Percentiles rank a stretch among this genome's conserved stretches.
Conservation (phyloP, 2,329 filamentous ascomycete genomes). For the Trichophyton rubrum region DNA sequence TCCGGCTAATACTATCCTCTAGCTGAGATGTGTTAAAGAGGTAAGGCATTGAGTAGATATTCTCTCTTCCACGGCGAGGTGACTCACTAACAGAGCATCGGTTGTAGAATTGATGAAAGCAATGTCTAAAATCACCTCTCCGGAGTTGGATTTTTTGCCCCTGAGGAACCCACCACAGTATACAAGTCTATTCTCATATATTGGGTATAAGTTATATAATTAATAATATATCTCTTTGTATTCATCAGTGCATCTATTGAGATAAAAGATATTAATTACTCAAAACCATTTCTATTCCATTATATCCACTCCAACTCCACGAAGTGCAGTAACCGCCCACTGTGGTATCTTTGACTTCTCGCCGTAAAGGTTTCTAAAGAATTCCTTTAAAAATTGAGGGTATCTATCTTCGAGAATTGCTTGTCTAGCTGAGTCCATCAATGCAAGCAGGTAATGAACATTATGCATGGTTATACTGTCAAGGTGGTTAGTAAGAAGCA, state of each 20-base stretch:
- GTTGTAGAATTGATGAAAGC: not conserved
- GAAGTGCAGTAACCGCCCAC: slow-evolving; percentile 75
- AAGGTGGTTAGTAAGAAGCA: not conserved
- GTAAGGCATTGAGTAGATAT: not conserved
- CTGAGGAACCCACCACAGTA: no score
- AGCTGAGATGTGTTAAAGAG: not conserved
- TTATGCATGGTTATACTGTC: slow-evolving; percentile 79
- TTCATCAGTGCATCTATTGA: not conserved
- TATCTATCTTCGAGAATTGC: slow-evolving; percentile 72
- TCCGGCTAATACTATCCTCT: not conserved
- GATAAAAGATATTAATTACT: not conserved
- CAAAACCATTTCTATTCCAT: slow-evolving; percentile 22
- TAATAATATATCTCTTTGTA: not conserved
- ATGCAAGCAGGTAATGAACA: slow-evolving; percentile 74
- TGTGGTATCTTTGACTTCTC: slow-evolving; percentile 56
- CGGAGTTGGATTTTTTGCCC: no score
- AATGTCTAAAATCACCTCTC: no score
- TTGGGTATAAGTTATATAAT: no score
- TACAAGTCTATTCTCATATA: no score
- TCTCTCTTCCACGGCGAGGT: not conserved
- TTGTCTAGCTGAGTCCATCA: slow-evolving; percentile 65
- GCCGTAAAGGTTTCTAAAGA: slow-evolving; percentile 64
- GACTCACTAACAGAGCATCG: not conserved
- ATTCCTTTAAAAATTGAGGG: slow-evolving; percentile 62
- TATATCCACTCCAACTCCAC: slow-evolving; percentile 67